Evolutionary conservation across 345 rosid genomes (phyloP).

Genomic region (Eucalyptus curtisii): DNA sequence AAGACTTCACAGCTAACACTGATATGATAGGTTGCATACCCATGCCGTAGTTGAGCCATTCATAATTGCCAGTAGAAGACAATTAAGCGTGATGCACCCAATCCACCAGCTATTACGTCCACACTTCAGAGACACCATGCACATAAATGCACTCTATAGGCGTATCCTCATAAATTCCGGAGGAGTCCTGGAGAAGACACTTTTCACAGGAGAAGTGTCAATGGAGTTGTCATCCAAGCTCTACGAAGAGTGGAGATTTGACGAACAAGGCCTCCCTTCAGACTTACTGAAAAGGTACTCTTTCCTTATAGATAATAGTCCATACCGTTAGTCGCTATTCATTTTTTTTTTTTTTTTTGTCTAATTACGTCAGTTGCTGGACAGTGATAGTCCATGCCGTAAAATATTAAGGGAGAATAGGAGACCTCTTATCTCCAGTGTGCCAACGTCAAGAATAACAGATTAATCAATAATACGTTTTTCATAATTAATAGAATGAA

Average conservation of each 20-base stretch:
- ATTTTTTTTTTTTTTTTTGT: background rate
- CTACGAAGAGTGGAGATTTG: constrained; percentile 56
- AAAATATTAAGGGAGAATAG: background rate
- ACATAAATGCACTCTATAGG: constrained; percentile 46
- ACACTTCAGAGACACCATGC: constrained; percentile 66
- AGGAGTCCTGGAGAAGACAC: constrained; percentile 43
- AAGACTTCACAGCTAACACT: background rate
- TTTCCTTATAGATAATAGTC: background rate
- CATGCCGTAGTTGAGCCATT: constrained; percentile 64
- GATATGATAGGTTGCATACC: constrained; percentile 44
- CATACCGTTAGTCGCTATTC: background rate
- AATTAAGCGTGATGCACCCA: constrained; percentile 58
- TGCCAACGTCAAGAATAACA: background rate
- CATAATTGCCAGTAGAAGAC: constrained; percentile 61
- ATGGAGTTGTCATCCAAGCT: constrained; percentile 45
- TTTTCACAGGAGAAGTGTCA: constrained; percentile 33
- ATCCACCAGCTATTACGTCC: constrained; percentile 47
- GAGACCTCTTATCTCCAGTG: background rate
- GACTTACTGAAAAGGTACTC: constrained; percentile 46
- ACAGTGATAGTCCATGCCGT: background rate
- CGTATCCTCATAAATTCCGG: constrained; percentile 33
- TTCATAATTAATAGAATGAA: background rate
- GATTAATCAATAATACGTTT: background rate
- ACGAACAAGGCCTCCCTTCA: constrained; percentile 45
- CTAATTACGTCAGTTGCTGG: background rate